These are phyloP conservation scores for Verbena officinalis DNA, from an alignment of 257 asterid species.

Conservation along the genomic window DNA sequence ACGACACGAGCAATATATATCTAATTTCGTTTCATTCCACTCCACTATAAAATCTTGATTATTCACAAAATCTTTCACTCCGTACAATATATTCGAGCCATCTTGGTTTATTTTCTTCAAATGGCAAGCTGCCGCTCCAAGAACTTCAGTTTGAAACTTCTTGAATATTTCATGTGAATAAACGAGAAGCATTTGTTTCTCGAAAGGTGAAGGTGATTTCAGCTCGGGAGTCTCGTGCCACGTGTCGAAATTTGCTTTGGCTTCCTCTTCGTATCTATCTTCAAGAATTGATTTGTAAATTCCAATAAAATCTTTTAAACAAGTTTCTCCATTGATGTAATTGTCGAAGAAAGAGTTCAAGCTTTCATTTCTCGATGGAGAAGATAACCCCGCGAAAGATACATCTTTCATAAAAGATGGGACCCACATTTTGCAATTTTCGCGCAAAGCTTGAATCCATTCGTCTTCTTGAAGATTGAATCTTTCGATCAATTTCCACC, in stretches of 20 bases:
- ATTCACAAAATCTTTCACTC: slow-evolving; percentile 72
- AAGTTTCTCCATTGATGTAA: slow-evolving; percentile 64
- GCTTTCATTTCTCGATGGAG: slow-evolving; percentile 73
- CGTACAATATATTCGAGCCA: slow-evolving; percentile 48
- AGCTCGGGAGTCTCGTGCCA: slow-evolving; percentile 95
- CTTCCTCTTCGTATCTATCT: slow-evolving; percentile 89
- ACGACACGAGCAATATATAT: slow-evolving; percentile 70
- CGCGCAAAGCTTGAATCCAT: slow-evolving; percentile 70
- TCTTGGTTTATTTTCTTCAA: slow-evolving; percentile 74
- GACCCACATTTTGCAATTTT: slow-evolving; percentile 78
- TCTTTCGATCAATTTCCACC: slow-evolving; percentile 81
- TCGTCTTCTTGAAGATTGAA: slow-evolving; percentile 75
- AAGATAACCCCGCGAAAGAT: slow-evolving; percentile 71
- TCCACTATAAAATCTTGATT: slow-evolving; percentile 70
- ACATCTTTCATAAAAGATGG: slow-evolving; percentile 70
- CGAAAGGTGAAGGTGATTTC: slow-evolving; percentile 93
- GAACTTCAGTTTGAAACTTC: slow-evolving; percentile 81
- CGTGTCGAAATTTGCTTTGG: slow-evolving; percentile 86
- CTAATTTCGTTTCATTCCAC: slow-evolving; percentile 62
- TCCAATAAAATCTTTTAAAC: slow-evolving; percentile 64
- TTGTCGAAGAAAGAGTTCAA: slow-evolving; percentile 67
- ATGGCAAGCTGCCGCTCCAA: slow-evolving; percentile 97
- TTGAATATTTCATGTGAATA: slow-evolving; percentile 83
- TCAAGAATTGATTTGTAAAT: slow-evolving; percentile 60
- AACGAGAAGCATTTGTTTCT: slow-evolving; percentile 75